Conservation (phyloP, 2,329 filamentous ascomycete species). For the Stachybotrys echinatus region DNA sequence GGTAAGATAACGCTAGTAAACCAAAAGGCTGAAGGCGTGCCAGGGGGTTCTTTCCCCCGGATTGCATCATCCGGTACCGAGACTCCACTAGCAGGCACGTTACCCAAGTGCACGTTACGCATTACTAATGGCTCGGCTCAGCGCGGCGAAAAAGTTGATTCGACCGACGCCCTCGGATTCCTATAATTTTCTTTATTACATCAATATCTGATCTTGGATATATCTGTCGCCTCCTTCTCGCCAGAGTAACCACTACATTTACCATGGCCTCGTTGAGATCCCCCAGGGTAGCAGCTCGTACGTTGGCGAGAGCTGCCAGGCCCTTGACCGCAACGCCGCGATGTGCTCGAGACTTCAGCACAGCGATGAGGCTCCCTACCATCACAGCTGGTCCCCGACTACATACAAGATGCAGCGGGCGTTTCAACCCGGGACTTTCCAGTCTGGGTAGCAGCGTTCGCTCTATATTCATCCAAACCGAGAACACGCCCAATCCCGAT, state of each 20-base stretch:
- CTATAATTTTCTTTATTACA: neutral
- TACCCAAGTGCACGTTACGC: conserved; percentile 7
- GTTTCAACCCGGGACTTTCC: conserved; percentile 14
- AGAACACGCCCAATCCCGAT: conserved; percentile 90
- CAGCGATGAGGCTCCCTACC: conserved; percentile 12
- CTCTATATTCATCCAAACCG: conserved; percentile 96
- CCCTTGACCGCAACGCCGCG: conserved; percentile 11
- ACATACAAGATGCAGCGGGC: conserved; percentile 8
- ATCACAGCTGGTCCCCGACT: conserved; percentile 15
- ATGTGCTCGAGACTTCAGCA: conserved; percentile 23
- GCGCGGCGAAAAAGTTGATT: conserved; percentile 17
- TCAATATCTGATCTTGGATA: neutral
- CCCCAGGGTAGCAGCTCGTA: conserved; percentile 15
- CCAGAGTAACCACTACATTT: neutral
- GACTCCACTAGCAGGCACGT: too few relatives aligned
- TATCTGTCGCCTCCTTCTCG: neutral
- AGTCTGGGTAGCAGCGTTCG: conserved; percentile 40
- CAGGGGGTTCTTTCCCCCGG: conserved; percentile 12
- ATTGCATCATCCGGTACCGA: conserved; percentile 20
- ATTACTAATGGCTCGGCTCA: conserved; percentile 22
- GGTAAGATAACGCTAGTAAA: too few relatives aligned
- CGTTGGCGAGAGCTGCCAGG: conserved; percentile 15
- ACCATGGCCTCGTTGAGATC: conserved; percentile 18
- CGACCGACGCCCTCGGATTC: neutral
- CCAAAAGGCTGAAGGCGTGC: too few relatives aligned